Evolutionary conservation across 116 monocot genomes (phyloP).

Genomic region (Dioscorea cayenensis): DNA sequence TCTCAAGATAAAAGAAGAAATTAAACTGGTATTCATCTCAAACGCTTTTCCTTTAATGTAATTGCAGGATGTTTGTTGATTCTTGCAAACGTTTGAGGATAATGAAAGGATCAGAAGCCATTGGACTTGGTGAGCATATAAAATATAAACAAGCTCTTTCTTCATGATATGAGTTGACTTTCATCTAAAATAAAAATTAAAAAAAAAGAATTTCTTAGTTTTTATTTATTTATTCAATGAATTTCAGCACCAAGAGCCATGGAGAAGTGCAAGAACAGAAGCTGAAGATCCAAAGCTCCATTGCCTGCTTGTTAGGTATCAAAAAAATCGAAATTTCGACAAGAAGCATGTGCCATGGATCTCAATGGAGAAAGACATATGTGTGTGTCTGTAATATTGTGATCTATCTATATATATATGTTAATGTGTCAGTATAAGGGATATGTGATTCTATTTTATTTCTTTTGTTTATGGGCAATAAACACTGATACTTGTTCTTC

Average conservation of each 20-base stretch:
- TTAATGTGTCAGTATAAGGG: slow-evolving; percentile 11
- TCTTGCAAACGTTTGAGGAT: slow-evolving; percentile 48
- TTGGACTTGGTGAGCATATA: slow-evolving; percentile 37
- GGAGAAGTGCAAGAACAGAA: slow-evolving; percentile 82
- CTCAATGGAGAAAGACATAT: slow-evolving; percentile 20
- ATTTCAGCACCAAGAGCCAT: slow-evolving; percentile 71
- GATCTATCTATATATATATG: slow-evolving; percentile 1
- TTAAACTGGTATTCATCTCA: no score
- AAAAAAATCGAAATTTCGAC: slow-evolving; percentile 9
- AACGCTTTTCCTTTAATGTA: background rate
- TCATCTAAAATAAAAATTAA: background rate
- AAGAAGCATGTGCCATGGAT: slow-evolving; percentile 7
- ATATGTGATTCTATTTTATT: background rate
- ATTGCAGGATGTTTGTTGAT: slow-evolving; percentile 45
- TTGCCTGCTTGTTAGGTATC: slow-evolving; percentile 7
- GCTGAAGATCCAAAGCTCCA: slow-evolving; percentile 21
- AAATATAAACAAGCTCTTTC: background rate
- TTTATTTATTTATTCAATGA: background rate
- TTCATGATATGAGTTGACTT: background rate
- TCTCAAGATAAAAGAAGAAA: background rate
- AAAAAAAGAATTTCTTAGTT: background rate
- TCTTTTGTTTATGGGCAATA: slow-evolving; percentile 16
- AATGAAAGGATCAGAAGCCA: slow-evolving; percentile 56
- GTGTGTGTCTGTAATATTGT: slow-evolving; percentile 8
- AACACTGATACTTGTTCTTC: slow-evolving; percentile 9